Evolutionary conservation across 2,329 filamentous ascomycete species (phyloP).

Genomic region (Nannizzia gypsea): DNA sequence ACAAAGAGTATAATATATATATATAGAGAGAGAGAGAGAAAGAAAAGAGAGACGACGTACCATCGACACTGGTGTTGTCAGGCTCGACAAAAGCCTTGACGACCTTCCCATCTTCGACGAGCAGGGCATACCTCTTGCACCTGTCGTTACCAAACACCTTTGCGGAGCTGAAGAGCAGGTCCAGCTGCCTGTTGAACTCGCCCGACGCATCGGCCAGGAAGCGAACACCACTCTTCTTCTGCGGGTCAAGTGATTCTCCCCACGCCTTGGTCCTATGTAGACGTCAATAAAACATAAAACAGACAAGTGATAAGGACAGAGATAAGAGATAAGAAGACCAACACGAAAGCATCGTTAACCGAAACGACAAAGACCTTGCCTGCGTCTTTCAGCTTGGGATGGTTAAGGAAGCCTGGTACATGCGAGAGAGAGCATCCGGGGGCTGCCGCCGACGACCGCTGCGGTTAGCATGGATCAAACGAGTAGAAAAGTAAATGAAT

Average conservation of each 20-base stretch:
- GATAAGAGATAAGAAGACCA: conserved; percentile 28
- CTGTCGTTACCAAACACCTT: conserved; percentile 71
- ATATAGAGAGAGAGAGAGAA: not conserved
- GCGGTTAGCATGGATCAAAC: no score
- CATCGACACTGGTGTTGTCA: conserved; percentile 71
- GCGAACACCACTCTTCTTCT: conserved; percentile 63
- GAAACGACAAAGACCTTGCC: conserved; percentile 81
- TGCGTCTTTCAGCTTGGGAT: conserved; percentile 63
- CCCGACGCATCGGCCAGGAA: conserved; percentile 75
- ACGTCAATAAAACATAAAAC: not conserved
- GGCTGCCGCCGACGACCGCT: no score
- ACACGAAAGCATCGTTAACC: conserved; percentile 94
- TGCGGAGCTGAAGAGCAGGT: conserved; percentile 67
- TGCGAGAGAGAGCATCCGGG: conserved; percentile 58
- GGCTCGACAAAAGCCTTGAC: conserved; percentile 72
- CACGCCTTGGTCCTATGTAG: conserved; percentile 72
- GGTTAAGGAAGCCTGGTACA: conserved; percentile 75
- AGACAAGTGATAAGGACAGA: no score
- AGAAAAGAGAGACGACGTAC: conserved; percentile 34
- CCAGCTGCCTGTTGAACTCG: conserved; percentile 70
- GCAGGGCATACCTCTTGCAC: conserved; percentile 77
- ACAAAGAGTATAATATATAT: not conserved
- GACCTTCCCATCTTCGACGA: conserved; percentile 75
- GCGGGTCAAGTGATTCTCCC: conserved; percentile 64
- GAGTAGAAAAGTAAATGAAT: not conserved